Evolutionary conservation across 2,329 filamentous ascomycete species (phyloP).

Genomic region (Seiridium cupressi): DNA sequence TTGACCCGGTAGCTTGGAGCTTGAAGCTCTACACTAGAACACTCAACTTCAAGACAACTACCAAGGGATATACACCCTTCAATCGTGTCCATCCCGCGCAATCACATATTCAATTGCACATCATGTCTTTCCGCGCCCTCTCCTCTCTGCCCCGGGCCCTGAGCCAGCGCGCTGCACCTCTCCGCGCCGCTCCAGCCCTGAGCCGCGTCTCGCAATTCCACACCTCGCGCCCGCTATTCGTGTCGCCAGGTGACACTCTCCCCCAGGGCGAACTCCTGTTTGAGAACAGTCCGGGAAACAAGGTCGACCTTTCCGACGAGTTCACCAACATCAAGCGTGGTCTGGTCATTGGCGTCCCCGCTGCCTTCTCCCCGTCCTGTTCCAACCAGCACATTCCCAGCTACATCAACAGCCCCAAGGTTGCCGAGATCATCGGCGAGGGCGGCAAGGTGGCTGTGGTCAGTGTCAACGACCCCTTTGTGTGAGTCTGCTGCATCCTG

Average conservation of each 20-base stretch:
- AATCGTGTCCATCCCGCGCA: not conserved
- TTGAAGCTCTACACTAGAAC: no score
- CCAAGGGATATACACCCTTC: no score
- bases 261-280: slow-evolving; percentile 76
- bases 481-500: slow-evolving; percentile 56
- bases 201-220: slow-evolving; percentile 54
- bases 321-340: slow-evolving; percentile 64
- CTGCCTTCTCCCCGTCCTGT: slow-evolving; percentile 65
- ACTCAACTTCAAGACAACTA: no score
- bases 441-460: slow-evolving; percentile 87
- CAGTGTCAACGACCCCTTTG: slow-evolving; percentile 91
- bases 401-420: slow-evolving; percentile 76
- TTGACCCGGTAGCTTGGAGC: not conserved
- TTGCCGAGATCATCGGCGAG: slow-evolving; percentile 52
- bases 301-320: slow-evolving; percentile 82
- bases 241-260: slow-evolving; percentile 77
- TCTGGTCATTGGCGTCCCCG: slow-evolving; percentile 82
- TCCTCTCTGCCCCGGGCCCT: slow-evolving; percentile 9
- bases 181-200: not conserved
- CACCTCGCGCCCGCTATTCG: slow-evolving; percentile 57
- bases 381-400: slow-evolving; percentile 74
- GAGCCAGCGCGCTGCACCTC: slow-evolving; percentile 24
- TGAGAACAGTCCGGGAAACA: slow-evolving; percentile 87
- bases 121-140: slow-evolving; percentile 25
- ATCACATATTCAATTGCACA: not conserved